Percentiles rank a stretch among this genome's conserved stretches.
These are phyloP conservation scores for Geotrichum ghanense DNA, from an alignment of 805 yeast species.

Conservation along the genomic window DNA sequence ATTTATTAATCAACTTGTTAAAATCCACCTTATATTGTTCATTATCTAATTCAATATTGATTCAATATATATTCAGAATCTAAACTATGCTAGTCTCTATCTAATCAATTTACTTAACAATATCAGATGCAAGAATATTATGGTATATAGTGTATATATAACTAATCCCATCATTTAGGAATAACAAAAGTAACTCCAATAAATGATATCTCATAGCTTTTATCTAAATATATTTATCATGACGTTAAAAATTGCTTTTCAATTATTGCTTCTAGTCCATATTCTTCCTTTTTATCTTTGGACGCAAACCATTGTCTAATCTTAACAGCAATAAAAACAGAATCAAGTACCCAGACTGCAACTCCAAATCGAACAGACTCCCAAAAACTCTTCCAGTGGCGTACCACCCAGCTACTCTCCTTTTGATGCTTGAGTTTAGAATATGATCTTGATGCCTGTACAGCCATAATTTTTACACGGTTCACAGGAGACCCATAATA, in stretches of 20 bases:
- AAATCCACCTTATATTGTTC: no score
- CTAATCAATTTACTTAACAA: no score
- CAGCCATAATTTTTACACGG: constrained; percentile 50
- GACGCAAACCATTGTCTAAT: neutral
- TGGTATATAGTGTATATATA: no score
- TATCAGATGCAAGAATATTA: no score
- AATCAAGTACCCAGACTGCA: neutral
- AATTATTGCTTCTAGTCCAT: neutral
- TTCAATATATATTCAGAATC: no score
- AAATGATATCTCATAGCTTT: no score
- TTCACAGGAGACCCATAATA: constrained; percentile 64
- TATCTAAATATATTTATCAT: no score
- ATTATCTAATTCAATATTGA: no score
- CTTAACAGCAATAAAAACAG: neutral
- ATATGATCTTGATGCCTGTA: constrained; percentile 32
- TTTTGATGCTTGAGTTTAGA: neutral
- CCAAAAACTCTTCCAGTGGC: neutral
- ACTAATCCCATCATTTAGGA: no score
- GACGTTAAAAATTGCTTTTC: neutral
- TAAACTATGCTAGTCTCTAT: no score
- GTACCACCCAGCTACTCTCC: neutral
- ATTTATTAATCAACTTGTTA: no score
- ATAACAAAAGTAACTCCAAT: no score
- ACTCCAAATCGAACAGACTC: neutral
- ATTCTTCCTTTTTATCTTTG: neutral